Conservation (phyloP, 2,329 filamentous ascomycete genomes). For the Xylaria multiplex region DNA sequence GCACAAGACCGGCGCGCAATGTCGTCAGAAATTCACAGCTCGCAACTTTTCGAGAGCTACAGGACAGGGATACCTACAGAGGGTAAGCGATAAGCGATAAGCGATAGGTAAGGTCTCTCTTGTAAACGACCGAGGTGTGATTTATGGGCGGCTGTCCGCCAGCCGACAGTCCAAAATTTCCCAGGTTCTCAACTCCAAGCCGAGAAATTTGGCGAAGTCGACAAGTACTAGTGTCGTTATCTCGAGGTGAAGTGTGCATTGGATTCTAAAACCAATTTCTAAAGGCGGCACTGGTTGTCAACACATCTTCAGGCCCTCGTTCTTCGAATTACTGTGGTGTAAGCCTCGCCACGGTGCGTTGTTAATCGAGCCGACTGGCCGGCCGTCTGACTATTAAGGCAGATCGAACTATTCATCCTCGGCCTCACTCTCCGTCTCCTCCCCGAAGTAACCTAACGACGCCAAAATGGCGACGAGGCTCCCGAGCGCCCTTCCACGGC, state of each 20-base stretch:
- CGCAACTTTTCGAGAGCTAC: constrained; percentile 14
- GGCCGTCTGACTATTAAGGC: background rate
- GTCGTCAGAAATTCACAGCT: constrained; percentile 30
- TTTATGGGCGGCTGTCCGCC: constrained; percentile 15
- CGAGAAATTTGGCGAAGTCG: constrained; percentile 34
- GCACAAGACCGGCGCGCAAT: constrained; percentile 20
- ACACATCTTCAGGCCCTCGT: background rate
- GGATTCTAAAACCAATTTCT: background rate
- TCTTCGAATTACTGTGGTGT: background rate
- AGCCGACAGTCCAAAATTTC: constrained; percentile 27
- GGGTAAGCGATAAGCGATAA: constrained; percentile 22
- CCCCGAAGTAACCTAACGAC: background rate
- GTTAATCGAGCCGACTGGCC: background rate
- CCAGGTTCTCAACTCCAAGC: constrained; percentile 4
- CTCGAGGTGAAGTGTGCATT: constrained; percentile 12
- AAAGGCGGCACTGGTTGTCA: background rate
- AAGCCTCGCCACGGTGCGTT: background rate
- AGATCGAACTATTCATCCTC: background rate
- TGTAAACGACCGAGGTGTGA: background rate
- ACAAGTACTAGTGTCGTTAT: constrained; percentile 8
- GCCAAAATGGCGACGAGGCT: constrained; percentile 49
- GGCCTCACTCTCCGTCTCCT: background rate
- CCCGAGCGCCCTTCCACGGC: constrained; percentile 47
- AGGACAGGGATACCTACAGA: constrained; percentile 8
- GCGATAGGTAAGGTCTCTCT: constrained; percentile 2